Conservation (phyloP, 768 basidiomycete species). For the Amanita fuliginea region DNA sequence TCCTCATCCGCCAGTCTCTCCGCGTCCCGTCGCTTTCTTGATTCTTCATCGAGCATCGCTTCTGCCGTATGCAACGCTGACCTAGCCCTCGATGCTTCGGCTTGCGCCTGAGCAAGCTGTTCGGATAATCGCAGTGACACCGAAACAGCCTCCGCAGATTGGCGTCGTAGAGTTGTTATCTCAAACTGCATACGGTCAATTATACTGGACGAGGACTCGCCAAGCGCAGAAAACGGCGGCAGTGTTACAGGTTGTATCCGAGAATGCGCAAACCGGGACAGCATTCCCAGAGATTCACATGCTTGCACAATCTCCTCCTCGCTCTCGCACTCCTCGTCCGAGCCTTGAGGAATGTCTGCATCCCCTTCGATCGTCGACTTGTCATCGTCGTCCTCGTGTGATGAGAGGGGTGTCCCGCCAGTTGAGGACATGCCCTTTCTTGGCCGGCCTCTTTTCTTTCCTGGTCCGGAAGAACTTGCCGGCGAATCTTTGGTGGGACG, state of each 20-base stretch:
- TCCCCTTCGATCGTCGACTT: constrained; percentile 9
- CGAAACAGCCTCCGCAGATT: constrained; percentile 58
- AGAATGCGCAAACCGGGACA: constrained; percentile 22
- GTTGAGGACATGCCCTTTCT: constrained; percentile 16
- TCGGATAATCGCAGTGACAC: constrained; percentile 56
- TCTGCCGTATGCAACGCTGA: constrained; percentile 45
- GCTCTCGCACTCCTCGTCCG: constrained; percentile 56
- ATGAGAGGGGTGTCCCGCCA: not conserved
- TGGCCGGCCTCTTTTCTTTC: constrained; percentile 32
- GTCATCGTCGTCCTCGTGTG: constrained; percentile 13
- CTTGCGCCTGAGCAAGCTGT: constrained; percentile 55
- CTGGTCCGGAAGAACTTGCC: constrained; percentile 11
- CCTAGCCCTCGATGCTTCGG: constrained; percentile 45
- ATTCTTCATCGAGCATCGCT: constrained; percentile 50
- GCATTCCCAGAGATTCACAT: constrained; percentile 25
- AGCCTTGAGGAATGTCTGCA: constrained; percentile 13
- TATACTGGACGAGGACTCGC: constrained; percentile 25
- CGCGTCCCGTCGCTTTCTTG: constrained; percentile 42
- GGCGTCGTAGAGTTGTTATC: constrained; percentile 49
- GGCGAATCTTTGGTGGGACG: constrained; percentile 38
- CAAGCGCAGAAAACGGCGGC: constrained; percentile 30
- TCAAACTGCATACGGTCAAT: constrained; percentile 60
- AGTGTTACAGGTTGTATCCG: constrained; percentile 24
- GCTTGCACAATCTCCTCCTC: constrained; percentile 50
- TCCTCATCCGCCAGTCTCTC: constrained; percentile 44